Evolutionary conservation across 1,284 basidiomycete species (phyloP).

Genomic region (Marasmius oreades): DNA sequence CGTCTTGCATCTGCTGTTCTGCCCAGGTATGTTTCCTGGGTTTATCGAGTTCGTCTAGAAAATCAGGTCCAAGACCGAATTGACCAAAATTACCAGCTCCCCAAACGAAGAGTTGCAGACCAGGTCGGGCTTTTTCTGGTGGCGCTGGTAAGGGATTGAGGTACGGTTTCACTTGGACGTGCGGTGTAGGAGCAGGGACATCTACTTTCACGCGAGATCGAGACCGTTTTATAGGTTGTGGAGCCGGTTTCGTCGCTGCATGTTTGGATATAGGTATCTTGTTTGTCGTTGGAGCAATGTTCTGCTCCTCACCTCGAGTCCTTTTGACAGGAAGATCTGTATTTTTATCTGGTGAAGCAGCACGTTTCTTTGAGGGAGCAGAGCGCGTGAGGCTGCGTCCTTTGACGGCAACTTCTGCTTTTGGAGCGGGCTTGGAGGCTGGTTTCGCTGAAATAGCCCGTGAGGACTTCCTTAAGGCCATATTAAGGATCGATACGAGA

Average conservation of each 20-base stretch:
- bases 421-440: conserved; percentile 23
- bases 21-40: conserved; percentile 70
- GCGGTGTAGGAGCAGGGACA: conserved; percentile 23
- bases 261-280: conserved; percentile 22
- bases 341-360: conserved; percentile 39
- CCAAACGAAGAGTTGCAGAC: conserved; percentile 75
- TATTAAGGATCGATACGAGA: not conserved
- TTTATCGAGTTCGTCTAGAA: conserved; percentile 64
- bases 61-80: conserved; percentile 77
- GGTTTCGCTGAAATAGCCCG: conserved; percentile 43
- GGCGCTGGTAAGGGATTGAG: conserved; percentile 59
- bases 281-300: conserved; percentile 25
- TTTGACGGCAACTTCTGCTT: conserved; percentile 28
- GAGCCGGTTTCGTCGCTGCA: conserved; percentile 25
- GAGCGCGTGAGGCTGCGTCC: conserved; percentile 25
- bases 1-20: conserved; percentile 57
- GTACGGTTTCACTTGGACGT: conserved; percentile 45
- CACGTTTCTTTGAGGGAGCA: conserved; percentile 36
- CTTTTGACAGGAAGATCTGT: conserved; percentile 38
- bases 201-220: conserved; percentile 30
- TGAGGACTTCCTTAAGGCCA: conserved; percentile 48
- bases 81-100: conserved; percentile 88
- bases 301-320: conserved; percentile 33
- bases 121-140: conserved; percentile 47
- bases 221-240: conserved; percentile 24